A percentile compares a stretch with the other conserved stretches of the same genome.
These are phyloP conservation scores for Dictyostelium brefeldianum DNA, from an alignment of 78 protist species.

Conservation along the genomic window DNA sequence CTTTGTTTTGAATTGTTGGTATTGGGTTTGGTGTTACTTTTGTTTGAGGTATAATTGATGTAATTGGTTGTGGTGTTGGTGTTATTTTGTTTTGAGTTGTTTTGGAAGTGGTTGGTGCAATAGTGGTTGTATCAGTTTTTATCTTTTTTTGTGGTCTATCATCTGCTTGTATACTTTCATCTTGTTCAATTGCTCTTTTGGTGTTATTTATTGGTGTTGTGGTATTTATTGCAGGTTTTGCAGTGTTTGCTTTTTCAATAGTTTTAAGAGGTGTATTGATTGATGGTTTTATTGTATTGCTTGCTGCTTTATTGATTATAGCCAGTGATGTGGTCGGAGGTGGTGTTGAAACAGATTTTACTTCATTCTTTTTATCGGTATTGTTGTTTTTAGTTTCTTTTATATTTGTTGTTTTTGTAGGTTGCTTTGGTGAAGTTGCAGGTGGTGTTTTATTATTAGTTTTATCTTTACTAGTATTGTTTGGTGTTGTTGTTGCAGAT, in stretches of 20 bases:
- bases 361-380: background rate
- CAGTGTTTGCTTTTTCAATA: background rate
- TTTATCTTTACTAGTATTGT: background rate
- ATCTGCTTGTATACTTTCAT: background rate
- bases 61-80: no score
- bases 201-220: background rate
- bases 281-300: no score
- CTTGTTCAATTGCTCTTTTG: background rate
- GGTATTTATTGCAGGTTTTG: background rate
- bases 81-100: no score
- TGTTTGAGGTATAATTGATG: no score
- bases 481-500: background rate
- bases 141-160: background rate
- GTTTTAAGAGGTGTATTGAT: no score
- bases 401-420: background rate
- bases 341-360: background rate
- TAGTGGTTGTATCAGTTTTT: background rate
- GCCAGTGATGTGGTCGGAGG: background rate
- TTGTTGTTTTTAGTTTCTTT: background rate
- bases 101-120: no score
- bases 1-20: no score
- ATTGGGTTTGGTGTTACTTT: no score
- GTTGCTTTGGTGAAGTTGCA: background rate
- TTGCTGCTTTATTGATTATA: no score
- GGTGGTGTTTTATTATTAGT: background rate